Percentiles rank a stretch among this genome's conserved stretches.
These are phyloP conservation scores for Lepidium didymum DNA, from an alignment of 345 rosid genomes.

Conservation along the genomic window DNA sequence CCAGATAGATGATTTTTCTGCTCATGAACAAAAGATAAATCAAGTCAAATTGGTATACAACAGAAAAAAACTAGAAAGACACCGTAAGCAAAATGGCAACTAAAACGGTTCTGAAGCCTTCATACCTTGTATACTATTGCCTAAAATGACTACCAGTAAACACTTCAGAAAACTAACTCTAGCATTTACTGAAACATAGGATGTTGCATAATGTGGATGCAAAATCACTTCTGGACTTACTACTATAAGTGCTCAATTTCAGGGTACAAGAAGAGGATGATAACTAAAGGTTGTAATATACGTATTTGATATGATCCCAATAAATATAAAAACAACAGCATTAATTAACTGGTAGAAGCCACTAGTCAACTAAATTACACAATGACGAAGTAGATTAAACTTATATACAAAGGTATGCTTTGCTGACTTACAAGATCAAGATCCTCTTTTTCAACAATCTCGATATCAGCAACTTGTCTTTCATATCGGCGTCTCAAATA, in stretches of 20 bases:
- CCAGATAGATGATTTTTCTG: constrained; percentile 98
- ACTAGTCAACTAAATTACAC: neutral
- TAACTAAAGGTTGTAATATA: neutral
- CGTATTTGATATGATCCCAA: neutral
- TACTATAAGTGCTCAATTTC: neutral
- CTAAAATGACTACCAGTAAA: neutral
- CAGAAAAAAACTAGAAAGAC: neutral
- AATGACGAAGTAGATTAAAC: neutral
- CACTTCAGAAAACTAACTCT: neutral
- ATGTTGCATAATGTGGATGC: constrained; percentile 1
- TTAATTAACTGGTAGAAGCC: neutral
- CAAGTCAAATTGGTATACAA: neutral
- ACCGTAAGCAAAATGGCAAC: neutral
- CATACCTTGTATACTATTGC: neutral
- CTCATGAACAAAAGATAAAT: constrained; percentile 23
- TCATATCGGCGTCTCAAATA: constrained; percentile 77
- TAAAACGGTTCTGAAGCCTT: neutral
- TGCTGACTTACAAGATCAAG: constrained; percentile 85
- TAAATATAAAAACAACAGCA: neutral
- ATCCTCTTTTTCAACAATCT: constrained; percentile 77
- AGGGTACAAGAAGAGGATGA: neutral
- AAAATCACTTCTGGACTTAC: neutral
- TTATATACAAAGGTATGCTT: neutral
- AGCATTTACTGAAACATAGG: neutral
- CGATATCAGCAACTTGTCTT: constrained; percentile 70